Evolutionary conservation across 352 stramenopile species (phyloP), one percentile per base, ranked within the genome.

Genomic region (Phytophthora pisi): DNA sequence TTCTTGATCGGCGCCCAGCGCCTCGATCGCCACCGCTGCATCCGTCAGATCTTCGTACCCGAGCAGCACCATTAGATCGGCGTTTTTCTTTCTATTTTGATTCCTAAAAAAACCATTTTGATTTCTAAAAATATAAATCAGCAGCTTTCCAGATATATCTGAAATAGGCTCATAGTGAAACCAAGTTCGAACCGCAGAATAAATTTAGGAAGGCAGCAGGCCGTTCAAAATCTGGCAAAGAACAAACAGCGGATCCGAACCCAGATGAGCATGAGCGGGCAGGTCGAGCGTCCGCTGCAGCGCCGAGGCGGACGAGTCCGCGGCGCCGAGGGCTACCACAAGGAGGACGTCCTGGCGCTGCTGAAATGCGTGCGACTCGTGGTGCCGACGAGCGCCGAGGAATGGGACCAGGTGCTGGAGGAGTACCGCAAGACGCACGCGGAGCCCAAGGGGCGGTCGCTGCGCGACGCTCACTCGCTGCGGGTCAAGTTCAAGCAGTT

Each of bases 401-500:
- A 75, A 43, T 78, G 71, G 71, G 53, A 73, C 7, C 36, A 67
- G n/a, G 71, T 78, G 50, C 51, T 78, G 23, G 31, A 61, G 2
- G 49, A 68, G 10, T 78, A 78, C 34, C 71, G 71, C 16, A 38
- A 57, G 43, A 73, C 51, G 43, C 71, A 78, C 54, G 66, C 71
- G 20, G 43, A 52, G 26, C 66, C 67, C 10, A 72, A 73, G 24
- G 61, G 47, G 5, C 71, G 71, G 0, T 26, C 71, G 9, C 52
- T 66, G 51, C 71, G 71, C 8, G 71, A 78, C 34, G 13, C 66
- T 1, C 64, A 54, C 31, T 75, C 71, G 13, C 57, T 78, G 0
- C 65, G 64, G 50, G 49, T 61, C 47, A 78, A 78, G 38, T 78
- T 75, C 43, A 78, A 78, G 47, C 71, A 78, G 28, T 62, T 78